phyloP scores from a whole-genome alignment of 176 grass and related monocot genomes.

The Juncus inflexus region DNA sequence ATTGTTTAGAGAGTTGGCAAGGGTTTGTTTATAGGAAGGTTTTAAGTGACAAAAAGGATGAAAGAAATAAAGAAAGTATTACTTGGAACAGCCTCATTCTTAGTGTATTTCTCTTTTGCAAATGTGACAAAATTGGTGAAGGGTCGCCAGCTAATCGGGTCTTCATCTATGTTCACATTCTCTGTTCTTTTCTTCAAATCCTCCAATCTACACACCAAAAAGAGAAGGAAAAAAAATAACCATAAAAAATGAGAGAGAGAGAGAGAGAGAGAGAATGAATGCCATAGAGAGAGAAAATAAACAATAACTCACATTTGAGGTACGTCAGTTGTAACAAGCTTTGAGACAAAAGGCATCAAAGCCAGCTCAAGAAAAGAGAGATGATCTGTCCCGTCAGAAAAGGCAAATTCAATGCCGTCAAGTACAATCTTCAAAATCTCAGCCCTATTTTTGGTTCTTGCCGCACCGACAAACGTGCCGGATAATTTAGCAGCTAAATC shows the following conservation, averaged over 20 bases:
- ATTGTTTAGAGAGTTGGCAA: neutral
- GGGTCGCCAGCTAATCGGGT: slow-evolving; percentile 57
- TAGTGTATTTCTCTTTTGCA: slow-evolving; percentile 53
- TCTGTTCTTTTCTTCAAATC: slow-evolving; percentile 65
- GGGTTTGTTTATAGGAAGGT: neutral
- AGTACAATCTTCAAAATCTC: slow-evolving; percentile 84
- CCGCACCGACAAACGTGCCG: slow-evolving; percentile 55
- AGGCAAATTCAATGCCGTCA: slow-evolving; percentile 67
- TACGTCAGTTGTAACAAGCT: slow-evolving; percentile 69
- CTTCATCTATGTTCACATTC: slow-evolving; percentile 53
- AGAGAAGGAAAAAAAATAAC: slow-evolving; percentile 1
- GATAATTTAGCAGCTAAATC: slow-evolving; percentile 77
- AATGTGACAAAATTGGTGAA: slow-evolving; percentile 63
- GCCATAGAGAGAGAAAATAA: slow-evolving; percentile 4
- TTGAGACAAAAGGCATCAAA: slow-evolving; percentile 73
- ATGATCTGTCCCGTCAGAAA: slow-evolving; percentile 58
- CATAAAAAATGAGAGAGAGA: neutral
- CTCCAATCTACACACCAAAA: slow-evolving; percentile 45
- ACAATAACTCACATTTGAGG: slow-evolving; percentile 66
- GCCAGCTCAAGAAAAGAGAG: slow-evolving; percentile 72
- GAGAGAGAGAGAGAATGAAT: neutral
- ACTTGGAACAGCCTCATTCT: slow-evolving; percentile 75
- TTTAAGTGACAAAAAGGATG: neutral
- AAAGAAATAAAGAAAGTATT: slow-evolving; percentile 4
- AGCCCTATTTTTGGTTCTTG: slow-evolving; percentile 63